Percentiles rank a stretch among this genome's conserved stretches.
Evolutionary conservation across 352 stramenopile genomes (phyloP).

Genomic region (Aphanomyces euteiches): DNA sequence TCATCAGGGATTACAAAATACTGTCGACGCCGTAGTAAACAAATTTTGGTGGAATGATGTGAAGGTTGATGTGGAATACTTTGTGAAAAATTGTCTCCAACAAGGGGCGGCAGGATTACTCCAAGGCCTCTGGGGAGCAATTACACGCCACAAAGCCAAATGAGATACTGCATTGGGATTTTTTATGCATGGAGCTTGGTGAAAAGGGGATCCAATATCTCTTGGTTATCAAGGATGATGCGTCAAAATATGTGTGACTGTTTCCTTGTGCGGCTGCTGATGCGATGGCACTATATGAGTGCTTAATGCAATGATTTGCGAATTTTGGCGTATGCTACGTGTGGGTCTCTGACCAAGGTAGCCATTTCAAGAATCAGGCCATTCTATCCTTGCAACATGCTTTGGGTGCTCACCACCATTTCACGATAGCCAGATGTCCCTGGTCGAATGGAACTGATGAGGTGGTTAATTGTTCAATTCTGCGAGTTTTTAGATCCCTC

Average conservation of each 20-base stretch:
- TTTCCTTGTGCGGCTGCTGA: too few species aligned
- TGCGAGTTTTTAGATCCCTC: background rate
- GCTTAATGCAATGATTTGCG: conserved; percentile 28
- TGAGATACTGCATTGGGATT: conserved; percentile 14
- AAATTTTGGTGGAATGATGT: background rate
- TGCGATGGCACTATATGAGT: conserved; percentile 8
- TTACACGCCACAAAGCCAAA: too few species aligned
- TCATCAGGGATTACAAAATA: background rate
- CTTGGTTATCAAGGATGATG: conserved; percentile 2
- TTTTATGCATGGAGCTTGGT: conserved; percentile 16
- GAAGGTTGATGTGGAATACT: conserved; percentile 6
- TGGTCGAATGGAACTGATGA: background rate
- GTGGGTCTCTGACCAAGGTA: conserved; percentile 33
- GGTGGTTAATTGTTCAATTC: background rate
- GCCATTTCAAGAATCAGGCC: conserved; percentile 33
- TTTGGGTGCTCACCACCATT: background rate
- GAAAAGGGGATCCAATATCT: conserved; percentile 11
- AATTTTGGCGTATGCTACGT: conserved; percentile 23
- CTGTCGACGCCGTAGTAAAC: background rate
- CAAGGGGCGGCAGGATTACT: background rate
- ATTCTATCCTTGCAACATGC: background rate
- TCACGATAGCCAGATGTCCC: background rate
- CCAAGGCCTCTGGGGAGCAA: background rate
- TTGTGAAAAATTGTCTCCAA: background rate
- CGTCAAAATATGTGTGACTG: conserved; percentile 4